Evolutionary conservation across 2,329 filamentous ascomycete species (phyloP), one percentile per base, ranked within the genome.

Genomic region (Monilinia aucupariae): DNA sequence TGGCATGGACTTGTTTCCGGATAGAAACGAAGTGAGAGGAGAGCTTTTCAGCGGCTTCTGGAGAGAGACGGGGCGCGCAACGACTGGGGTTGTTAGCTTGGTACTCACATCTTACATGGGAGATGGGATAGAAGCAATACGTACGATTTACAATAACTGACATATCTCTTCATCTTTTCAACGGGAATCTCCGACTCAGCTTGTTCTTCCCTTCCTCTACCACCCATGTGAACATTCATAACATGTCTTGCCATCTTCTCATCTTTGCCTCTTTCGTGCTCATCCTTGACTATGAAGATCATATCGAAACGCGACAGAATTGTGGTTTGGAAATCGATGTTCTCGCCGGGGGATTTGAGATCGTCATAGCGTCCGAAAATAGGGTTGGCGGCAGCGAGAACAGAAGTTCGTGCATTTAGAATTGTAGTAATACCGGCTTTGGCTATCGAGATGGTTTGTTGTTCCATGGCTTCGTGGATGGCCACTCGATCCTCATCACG

Each of bases 391-490:
- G 94, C 94, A 13, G 94, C 94, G 25, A 99, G 81, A 1, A 99
- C 94, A 0, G 92, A 97, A 1, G 94, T 99, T 72, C 94, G 82
- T 15, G 94, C 92, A 72, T 99, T 99, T 60, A 99, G 84, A 67
- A 99, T 97, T 0, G 94, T 99, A 0, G 94, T 99, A 73, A 99
- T 99, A 71, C 94, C 94, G 0, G 94, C 94, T 78, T 99, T 97
- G 67, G 94, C 94, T 71, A 99, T 97, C 13, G 94, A 97, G 65
- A 99, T 99, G 0, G 94, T 99, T 76, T 99, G 94, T 78, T 99
- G 94, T 75, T 99, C 94, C 94, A 99, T 99, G 64, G 94, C 94
- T 83, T 99, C 94, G 81, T 99, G 94, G 69, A 99, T 99, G 2
- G 94, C 94, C 8, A 97, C 94, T 70, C 94, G 85, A 71, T 99